Base-by-base conservation (phyloP, 2,329 filamentous ascomycete species). In the Ploettnerulaceae sp. region DNA sequence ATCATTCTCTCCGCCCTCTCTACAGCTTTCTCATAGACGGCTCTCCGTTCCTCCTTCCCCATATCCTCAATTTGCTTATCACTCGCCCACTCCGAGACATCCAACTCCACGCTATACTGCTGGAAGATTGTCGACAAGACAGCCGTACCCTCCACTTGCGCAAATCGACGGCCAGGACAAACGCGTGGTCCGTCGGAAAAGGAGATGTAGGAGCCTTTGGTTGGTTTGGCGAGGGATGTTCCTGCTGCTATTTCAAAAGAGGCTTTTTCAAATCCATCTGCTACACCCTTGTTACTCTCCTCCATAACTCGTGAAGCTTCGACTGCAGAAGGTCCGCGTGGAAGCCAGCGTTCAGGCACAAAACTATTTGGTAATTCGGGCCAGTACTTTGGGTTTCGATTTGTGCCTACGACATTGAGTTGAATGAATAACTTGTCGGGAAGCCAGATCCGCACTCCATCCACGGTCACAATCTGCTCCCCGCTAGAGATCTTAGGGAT, bases 381-480 rank as follows among this genome's bases (percentile, higher is more conserved):
- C 76, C 76, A 81, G 57, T 75, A 74, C 44, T 69, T 72, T 3
- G 76, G 76, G 55, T 80, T 76, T 18, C 72, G 70, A 57, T 79
- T 75, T 1, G 66, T 61, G 25, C 65, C 67, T 5, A 69, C 61
- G 4, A 69, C 67, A 47, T 63, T 63, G 21, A 81, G 62, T 8
- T 65, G 70, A 21, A 80, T 62, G 47, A 68, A 66, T 7, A 64
- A 66, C 25, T 62, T 64, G 14, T 48, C 44, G 11, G 56, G 53
- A 9, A 58, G 26, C 2, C 21, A 24, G 12, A 52, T 29, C 41
- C 46, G 44, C 12, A 45, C 49, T 5, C 49, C 54, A 29, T 57
- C 50, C 9, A 56, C 29, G 3, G 28, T 50, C 4, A 58, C 39
- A 2, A 21, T 44, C 36, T 58, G 50, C 3, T 49, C 45, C 7